Conservation (phyloP, 2,329 filamentous ascomycete species). For the Coleophoma crateriformis region DNA sequence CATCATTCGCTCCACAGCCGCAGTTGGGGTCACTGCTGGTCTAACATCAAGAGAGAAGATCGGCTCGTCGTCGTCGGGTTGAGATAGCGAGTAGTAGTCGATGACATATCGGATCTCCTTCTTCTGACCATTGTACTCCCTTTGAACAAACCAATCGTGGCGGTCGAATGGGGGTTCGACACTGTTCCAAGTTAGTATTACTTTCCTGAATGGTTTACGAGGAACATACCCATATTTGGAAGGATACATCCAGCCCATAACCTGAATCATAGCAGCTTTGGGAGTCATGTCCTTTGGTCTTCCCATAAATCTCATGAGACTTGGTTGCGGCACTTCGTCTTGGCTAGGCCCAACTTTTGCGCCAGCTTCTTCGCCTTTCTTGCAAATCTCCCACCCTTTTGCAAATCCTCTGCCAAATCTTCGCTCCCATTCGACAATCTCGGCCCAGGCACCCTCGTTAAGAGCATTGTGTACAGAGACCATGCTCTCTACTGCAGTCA, state of each 20-base stretch:
- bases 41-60: constrained; percentile 95
- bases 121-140: constrained; percentile 59
- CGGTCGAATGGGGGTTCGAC: constrained; percentile 88
- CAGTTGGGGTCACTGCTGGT: constrained; percentile 77
- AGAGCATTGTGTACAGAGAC: constrained; percentile 97
- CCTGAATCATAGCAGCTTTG: constrained; percentile 79
- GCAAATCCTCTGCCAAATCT: constrained; percentile 72
- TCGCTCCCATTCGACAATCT: constrained; percentile 91
- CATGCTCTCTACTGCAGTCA: constrained; percentile 93
- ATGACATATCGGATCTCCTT: constrained; percentile 91
- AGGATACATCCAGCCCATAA: constrained; percentile 75
- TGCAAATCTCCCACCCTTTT: constrained; percentile 69
- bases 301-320: constrained; percentile 81
- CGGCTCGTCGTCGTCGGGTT: constrained; percentile 69
- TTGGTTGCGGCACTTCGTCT: constrained; percentile 55
- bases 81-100: constrained; percentile 84
- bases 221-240: constrained; percentile 64
- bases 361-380: constrained; percentile 58
- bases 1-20: constrained; percentile 75
- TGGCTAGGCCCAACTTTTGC: constrained; percentile 43
- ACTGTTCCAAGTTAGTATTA: constrained; percentile 31
- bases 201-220: neutral
- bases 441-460: constrained; percentile 94
- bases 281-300: constrained; percentile 85
- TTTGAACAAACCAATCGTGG: constrained; percentile 92